Conservation (phyloP, 1,284 basidiomycete species). For the Rhodotorula sp. region DNA sequence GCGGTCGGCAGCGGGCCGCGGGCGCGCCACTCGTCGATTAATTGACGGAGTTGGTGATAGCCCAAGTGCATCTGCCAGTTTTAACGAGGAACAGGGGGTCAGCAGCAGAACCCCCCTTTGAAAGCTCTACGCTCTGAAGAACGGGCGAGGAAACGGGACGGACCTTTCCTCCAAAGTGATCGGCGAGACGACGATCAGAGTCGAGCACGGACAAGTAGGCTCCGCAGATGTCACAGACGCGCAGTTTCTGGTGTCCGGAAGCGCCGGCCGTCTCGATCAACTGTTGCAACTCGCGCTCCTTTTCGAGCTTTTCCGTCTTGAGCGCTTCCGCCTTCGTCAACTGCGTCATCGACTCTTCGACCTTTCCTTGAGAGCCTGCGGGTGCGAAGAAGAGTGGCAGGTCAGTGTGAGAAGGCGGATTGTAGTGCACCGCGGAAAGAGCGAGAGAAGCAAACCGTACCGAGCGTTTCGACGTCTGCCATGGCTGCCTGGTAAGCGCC, state of each 20-base stretch:
- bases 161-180: slow-evolving; percentile 99
- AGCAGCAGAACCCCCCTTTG: background rate
- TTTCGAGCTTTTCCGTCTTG: slow-evolving; percentile 92
- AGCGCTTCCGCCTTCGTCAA: slow-evolving; percentile 95
- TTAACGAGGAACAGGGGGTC: background rate
- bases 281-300: slow-evolving; percentile 95
- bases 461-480: slow-evolving; percentile 93
- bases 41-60: slow-evolving; percentile 94
- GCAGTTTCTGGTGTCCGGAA: slow-evolving; percentile 96
- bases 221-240: slow-evolving; percentile 98
- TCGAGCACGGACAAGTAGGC: slow-evolving; percentile 97
- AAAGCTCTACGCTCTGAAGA: background rate
- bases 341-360: slow-evolving; percentile 97
- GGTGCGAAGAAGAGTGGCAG: slow-evolving; percentile 20
- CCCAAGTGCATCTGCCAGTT: slow-evolving; percentile 89
- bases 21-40: slow-evolving; percentile 66
- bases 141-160: slow-evolving; percentile 44
- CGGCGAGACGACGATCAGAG: slow-evolving; percentile 95
- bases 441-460: slow-evolving; percentile 51
- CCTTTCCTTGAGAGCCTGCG: slow-evolving; percentile 63
- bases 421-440: too few relatives aligned
- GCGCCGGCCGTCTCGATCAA: slow-evolving; percentile 97
- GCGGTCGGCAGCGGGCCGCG: slow-evolving; percentile 40
- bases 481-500: slow-evolving; percentile 96
- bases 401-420: background rate